These are phyloP conservation scores for Leccinellum albellum DNA, from an alignment of 768 basidiomycete species.

Conservation along the genomic window DNA sequence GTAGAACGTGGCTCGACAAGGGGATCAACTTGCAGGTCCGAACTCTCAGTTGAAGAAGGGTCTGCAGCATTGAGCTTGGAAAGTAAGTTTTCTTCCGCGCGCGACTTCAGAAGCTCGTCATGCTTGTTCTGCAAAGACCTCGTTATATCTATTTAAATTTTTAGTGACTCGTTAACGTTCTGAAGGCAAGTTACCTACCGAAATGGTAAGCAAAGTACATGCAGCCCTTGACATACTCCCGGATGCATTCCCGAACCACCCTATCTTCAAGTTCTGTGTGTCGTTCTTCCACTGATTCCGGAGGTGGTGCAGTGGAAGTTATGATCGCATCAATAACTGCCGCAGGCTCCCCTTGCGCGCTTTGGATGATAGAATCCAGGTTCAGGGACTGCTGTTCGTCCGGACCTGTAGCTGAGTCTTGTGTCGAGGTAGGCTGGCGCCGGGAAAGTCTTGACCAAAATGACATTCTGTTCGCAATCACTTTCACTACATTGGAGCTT, in stretches of 20 bases:
- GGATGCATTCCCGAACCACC: slow-evolving; percentile 73
- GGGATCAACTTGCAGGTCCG: slow-evolving; percentile 42
- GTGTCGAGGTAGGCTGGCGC: slow-evolving; percentile 31
- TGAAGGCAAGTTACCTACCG: slow-evolving; percentile 43
- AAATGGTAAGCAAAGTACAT: slow-evolving; percentile 91
- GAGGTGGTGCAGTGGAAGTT: slow-evolving; percentile 57
- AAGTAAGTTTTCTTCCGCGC: slow-evolving; percentile 56
- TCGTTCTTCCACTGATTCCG: slow-evolving; percentile 59
- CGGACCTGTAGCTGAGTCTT: slow-evolving; percentile 7
- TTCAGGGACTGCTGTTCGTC: slow-evolving; percentile 28
- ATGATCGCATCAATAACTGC: slow-evolving; percentile 58
- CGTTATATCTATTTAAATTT: slow-evolving; percentile 59
- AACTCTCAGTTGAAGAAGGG: slow-evolving; percentile 17
- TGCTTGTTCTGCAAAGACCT: slow-evolving; percentile 79
- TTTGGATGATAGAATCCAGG: slow-evolving; percentile 41
- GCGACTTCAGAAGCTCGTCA: slow-evolving; percentile 54
- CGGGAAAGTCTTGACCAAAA: slow-evolving; percentile 70
- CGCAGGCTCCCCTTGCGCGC: slow-evolving; percentile 44
- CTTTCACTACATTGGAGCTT: slow-evolving; percentile 55
- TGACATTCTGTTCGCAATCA: slow-evolving; percentile 61
- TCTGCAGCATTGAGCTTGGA: slow-evolving; percentile 55
- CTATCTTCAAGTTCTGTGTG: slow-evolving; percentile 78
- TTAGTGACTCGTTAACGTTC: neutral
- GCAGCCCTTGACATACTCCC: slow-evolving; percentile 74
- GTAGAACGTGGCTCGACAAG: slow-evolving; percentile 71